Base-by-base conservation (phyloP, 768 basidiomycete species). In the Boletus subparvulus region DNA sequence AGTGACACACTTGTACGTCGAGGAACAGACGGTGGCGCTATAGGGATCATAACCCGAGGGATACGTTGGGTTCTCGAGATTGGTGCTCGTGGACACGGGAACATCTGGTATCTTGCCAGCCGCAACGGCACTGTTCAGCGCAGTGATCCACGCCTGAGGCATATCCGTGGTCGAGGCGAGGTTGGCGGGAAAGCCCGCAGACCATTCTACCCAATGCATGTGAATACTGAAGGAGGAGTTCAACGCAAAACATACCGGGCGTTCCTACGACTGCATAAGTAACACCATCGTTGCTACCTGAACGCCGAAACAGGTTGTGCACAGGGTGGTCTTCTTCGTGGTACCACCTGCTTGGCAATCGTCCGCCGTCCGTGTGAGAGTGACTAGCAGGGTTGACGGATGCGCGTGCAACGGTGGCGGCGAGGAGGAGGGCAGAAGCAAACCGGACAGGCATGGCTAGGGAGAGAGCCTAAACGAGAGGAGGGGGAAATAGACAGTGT, bases 81-180 rank as follows among this genome's bases (percentile, higher is more conserved):
- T 65, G 9, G 59, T 52, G 58, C 71, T 75, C 9, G 74, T 75
- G 4, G 88, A 74, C 17, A 72, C 61, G 2, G 86, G 82, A 55
- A 94, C 75, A 59, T 83, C 69, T 1, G 94, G 94, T 51, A 96
- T 89, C 61, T 80, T 82, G 33, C 90, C 87, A 6, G 85, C 82
- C 2, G 78, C 65, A 17, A 86, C 76, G n/a, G 88, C 90, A 17
- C 75, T 78, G 48, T 82, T 77, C 59, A 94, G 78, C 7, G 91
- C 89, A 64, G 82, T 80, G 28, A 82, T 65, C 94, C 94, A 97
- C 32, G 73, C 75, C 55, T 78, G 69, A 14, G 93, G 93, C 55
- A 91, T 75, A 9, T 65, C 58, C 35, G 69, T 66, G 0, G 77
- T 68, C 57, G 85, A 80, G n/a, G 84, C 83, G 8, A 74, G 71